Base-by-base conservation (phyloP, 495 filamentous ascomycete species). In the Chlorociboria aeruginascens region DNA sequence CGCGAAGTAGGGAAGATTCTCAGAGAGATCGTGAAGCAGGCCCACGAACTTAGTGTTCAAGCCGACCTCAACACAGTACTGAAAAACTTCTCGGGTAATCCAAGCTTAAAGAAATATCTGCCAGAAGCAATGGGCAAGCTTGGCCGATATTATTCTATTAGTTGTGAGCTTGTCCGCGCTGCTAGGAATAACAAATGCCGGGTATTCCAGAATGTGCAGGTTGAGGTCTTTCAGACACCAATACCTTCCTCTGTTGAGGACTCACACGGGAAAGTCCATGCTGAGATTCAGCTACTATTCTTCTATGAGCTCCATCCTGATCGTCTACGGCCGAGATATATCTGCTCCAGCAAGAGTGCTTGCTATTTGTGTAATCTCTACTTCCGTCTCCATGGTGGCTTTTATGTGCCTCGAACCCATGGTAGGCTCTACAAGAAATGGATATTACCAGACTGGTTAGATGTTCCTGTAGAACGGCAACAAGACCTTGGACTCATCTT, bases 261-360 rank as follows among this genome's bases (percentile, higher is more conserved):
- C 3, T 0, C 32, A 14, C 1, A 0, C 32, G 25, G 31, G 11
- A 53, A 51, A 28, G 40, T 67, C 35, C 62, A 69, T 51, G 64
- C 66, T 13, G 63, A 69, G 51, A 57, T 69, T 10, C 64, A 69
- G 43, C 51, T 69, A 16, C 55, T 67, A 36, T 61, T 61, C 42
- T 59, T 61, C 43, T 67, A 65, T 40, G 65, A 69, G 48, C 43
- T 63, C 46, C 49, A 65, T 38, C 50, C 56, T 14, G 31, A 32
- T 13, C 44, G 41, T 35, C 43, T 30, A 36, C 49, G 45, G 43
- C 63, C 60, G 34, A 49, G 63, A 34, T 32, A 52, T 11, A 64
- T 66, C 17, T 60, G 53, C 52, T 59, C 63, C 25, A 64, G 54
- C 48, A 66, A 64, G 43, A 61, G 53, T 45, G 62, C 58, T 37